phyloP scores from a whole-genome alignment of 192 early-diverging fungal genomes.

The Coemansia sp. region DNA sequence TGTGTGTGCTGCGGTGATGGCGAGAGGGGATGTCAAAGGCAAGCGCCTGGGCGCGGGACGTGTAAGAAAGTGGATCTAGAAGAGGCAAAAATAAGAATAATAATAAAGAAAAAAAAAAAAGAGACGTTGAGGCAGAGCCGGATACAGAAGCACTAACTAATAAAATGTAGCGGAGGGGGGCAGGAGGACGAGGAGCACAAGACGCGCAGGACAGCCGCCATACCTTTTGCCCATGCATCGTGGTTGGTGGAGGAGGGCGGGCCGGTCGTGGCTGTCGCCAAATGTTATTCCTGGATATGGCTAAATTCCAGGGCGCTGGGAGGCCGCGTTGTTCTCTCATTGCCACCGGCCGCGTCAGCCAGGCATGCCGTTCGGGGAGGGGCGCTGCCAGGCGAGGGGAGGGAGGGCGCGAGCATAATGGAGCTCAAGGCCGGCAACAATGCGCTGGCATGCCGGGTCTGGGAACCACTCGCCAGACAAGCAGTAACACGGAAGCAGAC shows the following conservation, averaged over 20 bases:
- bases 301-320: slow-evolving; percentile 5
- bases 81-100: too few relatives aligned
- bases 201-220: slow-evolving; percentile 6
- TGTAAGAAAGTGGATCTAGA: background rate
- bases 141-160: background rate
- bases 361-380: background rate
- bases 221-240: background rate
- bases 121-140: background rate
- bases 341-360: too few relatives aligned
- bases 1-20: slow-evolving; percentile 1
- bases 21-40: background rate
- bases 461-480: background rate
- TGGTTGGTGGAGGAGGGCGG: background rate
- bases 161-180: background rate
- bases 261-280: background rate
- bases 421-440: background rate
- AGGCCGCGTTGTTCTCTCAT: background rate
- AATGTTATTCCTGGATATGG: background rate
- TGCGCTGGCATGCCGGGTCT: background rate
- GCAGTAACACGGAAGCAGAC: background rate
- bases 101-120: background rate
- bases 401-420: slow-evolving; percentile 4
- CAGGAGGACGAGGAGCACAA: background rate
- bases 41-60: background rate
- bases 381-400: background rate